Evolutionary conservation across 139 green algal species (phyloP).

Genomic region (Mychonastes homosphaera): DNA sequence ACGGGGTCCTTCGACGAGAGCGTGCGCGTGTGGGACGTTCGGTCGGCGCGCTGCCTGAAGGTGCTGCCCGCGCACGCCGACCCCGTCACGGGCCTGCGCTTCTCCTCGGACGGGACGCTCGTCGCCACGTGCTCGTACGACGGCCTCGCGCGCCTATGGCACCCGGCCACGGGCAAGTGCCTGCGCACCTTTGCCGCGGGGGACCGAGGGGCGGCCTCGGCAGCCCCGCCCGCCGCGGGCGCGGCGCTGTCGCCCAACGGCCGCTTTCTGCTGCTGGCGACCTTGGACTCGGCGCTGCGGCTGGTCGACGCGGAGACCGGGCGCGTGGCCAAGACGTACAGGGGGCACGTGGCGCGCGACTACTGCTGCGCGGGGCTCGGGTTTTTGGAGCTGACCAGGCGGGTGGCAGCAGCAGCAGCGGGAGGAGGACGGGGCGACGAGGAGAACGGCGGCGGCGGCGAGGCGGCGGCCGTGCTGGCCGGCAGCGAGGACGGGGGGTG

Average conservation of each 20-base stretch:
- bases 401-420: too few species aligned
- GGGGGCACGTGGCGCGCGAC: conserved; percentile 37
- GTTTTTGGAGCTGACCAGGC: too few species aligned
- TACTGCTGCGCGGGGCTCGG: conserved; percentile 41
- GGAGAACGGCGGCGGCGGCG: neutral
- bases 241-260: neutral
- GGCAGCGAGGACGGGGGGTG: too few species aligned
- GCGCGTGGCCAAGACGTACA: conserved; percentile 46
- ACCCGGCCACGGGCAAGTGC: conserved; percentile 65
- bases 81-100: conserved; percentile 72
- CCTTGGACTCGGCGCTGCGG: conserved; percentile 43
- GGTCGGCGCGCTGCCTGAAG: conserved; percentile 43
- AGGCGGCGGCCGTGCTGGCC: neutral
- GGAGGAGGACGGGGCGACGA: conserved; percentile 24
- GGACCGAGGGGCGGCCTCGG: neutral
- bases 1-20: conserved; percentile 87
- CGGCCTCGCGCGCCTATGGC: conserved; percentile 57
- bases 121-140: conserved; percentile 70
- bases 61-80: conserved; percentile 83
- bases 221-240: neutral
- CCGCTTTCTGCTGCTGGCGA: conserved; percentile 50
- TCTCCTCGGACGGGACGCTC: conserved; percentile 58
- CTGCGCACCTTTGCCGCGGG: conserved; percentile 56
- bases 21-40: conserved; percentile 75
- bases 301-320: conserved; percentile 64